Base-by-base conservation (phyloP, 2,329 filamentous ascomycete species). In the Acephala macrosclerotiorum region DNA sequence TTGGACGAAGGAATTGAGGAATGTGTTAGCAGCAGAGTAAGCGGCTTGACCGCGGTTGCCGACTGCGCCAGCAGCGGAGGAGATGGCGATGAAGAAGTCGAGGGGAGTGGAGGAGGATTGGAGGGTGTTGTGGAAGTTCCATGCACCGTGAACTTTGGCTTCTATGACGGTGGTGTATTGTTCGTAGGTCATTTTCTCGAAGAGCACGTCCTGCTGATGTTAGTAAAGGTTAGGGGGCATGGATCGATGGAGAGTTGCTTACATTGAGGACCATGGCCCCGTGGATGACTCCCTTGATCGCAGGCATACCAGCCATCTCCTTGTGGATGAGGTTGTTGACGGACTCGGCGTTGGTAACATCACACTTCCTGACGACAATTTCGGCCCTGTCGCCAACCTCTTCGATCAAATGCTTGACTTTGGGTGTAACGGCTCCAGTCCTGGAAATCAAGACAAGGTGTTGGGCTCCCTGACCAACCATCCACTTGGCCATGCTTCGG, bases 251-350 rank as follows among this genome's bases (percentile, higher is more conserved):
- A 20, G 75, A 61, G 57, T 80, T 78, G 29, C 29, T 33, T 79
- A 83, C 81, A 25, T 75, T 75, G 56, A 84, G 78, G 1, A 83
- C 81, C 82, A 85, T 84, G 9, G 82, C 79, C 16, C 80, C 80
- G 63, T 84, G 82, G 20, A 85, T 75, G 14, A 83, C 75, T 58
- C 83, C 83, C 47, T 77, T 77, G 29, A 84, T 75, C 0, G 79
- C 77, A 55, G 81, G 80, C 65, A 81, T 71, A 33, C 73, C 76
- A 55, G 75, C 68, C 6, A 79, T 65, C 14, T 76, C 77, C 12
- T 74, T 71, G 36, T 71, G 71, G 49, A 83, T 66, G 1, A 82
- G 73, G 2, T 76, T 72, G 12, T 81, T 75, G 0, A 84, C 77
- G 1, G 78, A 75, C 1, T 69, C 70, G 62, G 71, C 75, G 57